Evolutionary conservation across 2,329 filamentous ascomycete species (phyloP), one percentile per base, ranked within the genome.

Genomic region (Fusarium torreyae): DNA sequence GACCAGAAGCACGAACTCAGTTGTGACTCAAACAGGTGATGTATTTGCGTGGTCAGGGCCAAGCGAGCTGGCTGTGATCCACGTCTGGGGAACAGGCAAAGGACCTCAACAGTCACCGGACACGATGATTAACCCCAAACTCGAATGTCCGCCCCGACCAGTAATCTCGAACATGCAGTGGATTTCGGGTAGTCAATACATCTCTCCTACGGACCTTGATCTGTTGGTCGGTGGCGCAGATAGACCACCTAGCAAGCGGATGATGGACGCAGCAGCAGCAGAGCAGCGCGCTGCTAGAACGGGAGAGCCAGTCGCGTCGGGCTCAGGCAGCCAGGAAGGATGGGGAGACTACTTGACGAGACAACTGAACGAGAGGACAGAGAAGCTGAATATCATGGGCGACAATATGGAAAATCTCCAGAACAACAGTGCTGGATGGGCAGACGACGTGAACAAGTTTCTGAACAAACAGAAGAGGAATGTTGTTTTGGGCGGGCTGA

Each of bases 111-210:
- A 86, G 53, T 84, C 83, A 1, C 81, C 88, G n/a, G 94, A 98
- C 76, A 88, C 85, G 9, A 84, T 99, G 5, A 88, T 93, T 79
- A 97, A 98, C 76, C 90, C 92, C 0, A 85, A 92, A 60, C 87
- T 93, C 1, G 77, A 87, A 17, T 86, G 92, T 22, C 95, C 94
- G 3, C 86, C 93, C 14, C 89, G 96, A 3, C 96, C 96, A 1
- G 97, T 94, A 0, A 99, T 99, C 63, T 97, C 93, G 20, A 97
- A 97, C 74, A 81, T 99, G 38, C 94, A 98, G 80, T 99, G 96
- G 96, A 94, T 99, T 53, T 92, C 94, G 0, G 96, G 96, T 6
- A 98, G 95, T 2, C 95, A 98, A 79, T 92, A 97, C 73, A 87
- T 99, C 45, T 94, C 93, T 2, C 91, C 93, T 1, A 86, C 90